Evolutionary conservation across 768 basidiomycete genomes (phyloP).

Genomic region (Leccinum broughii): DNA sequence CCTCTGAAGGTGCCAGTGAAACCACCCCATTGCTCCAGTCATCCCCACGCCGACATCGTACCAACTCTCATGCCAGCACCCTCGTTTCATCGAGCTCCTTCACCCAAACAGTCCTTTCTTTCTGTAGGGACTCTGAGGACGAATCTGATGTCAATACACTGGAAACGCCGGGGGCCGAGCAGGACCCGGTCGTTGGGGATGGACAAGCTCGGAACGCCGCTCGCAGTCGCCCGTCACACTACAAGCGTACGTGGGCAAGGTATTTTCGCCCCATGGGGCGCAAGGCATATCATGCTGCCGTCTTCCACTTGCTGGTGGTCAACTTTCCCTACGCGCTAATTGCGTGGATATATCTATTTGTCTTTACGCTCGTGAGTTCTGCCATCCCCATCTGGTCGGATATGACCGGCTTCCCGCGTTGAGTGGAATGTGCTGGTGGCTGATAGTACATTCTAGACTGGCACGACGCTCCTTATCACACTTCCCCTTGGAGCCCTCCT

Average conservation of each 20-base stretch:
- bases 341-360: constrained; percentile 81
- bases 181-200: constrained; percentile 13
- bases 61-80: constrained; percentile 59
- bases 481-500: constrained; percentile 75
- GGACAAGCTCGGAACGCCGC: neutral
- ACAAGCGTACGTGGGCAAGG: constrained; percentile 41
- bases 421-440: constrained; percentile 17
- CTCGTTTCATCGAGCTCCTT: constrained; percentile 49
- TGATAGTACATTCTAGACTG: constrained; percentile 48
- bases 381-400: neutral
- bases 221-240: constrained; percentile 7
- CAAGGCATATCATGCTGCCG: constrained; percentile 59
- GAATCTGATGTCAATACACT: constrained; percentile 41
- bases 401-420: neutral
- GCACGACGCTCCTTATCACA: constrained; percentile 77
- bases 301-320: constrained; percentile 68
- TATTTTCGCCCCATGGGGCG: constrained; percentile 67
- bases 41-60: constrained; percentile 44
- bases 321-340: constrained; percentile 78
- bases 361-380: constrained; percentile 73
- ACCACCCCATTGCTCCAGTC: constrained; percentile 48
- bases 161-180: constrained; percentile 21
- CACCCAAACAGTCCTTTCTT: constrained; percentile 65
- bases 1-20: constrained; percentile 40
- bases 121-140: constrained; percentile 58